Conservation (phyloP, 208 protist species). For the Trypanosomatidae sp. region DNA sequence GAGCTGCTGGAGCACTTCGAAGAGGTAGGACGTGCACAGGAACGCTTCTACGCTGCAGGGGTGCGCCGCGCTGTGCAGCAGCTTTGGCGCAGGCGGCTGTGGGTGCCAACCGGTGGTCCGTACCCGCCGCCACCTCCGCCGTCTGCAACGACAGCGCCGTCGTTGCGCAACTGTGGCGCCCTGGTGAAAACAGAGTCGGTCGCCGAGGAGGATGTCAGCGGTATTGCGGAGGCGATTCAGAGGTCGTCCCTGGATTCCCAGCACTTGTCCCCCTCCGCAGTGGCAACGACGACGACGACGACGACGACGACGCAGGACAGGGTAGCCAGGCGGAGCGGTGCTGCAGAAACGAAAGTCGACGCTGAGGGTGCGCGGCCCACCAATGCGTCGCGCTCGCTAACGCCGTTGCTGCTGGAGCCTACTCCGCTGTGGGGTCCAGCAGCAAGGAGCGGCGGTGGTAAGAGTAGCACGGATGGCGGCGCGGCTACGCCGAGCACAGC, state of each 20-base stretch:
- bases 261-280: not conserved
- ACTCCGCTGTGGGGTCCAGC: constrained; percentile 16
- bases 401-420: constrained; percentile 26
- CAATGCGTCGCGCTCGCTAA: not conserved
- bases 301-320: not conserved
- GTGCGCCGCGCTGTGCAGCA: constrained; percentile 20
- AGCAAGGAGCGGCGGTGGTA: not conserved
- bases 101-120: constrained; percentile 1
- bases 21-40: constrained; percentile 30
- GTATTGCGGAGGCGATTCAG: constrained; percentile 1
- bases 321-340: not conserved
- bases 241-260: not conserved
- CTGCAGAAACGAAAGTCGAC: not conserved
- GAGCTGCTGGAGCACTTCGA: constrained; percentile 43
- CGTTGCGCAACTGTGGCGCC: not conserved
- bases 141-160: not conserved
- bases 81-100: constrained; percentile 15
- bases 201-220: constrained; percentile 2
- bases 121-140: not conserved
- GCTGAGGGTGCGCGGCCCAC: constrained; percentile 2
- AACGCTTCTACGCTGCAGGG: constrained; percentile 30
- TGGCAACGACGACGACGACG: not conserved
- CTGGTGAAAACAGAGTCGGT: constrained; percentile 11
- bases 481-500: not conserved
- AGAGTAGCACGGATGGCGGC: too few relatives aligned